Evolutionary conservation across 2,329 filamentous ascomycete genomes (phyloP), one percentile per base, ranked within the genome.

Genomic region (Onygenales sp.): DNA sequence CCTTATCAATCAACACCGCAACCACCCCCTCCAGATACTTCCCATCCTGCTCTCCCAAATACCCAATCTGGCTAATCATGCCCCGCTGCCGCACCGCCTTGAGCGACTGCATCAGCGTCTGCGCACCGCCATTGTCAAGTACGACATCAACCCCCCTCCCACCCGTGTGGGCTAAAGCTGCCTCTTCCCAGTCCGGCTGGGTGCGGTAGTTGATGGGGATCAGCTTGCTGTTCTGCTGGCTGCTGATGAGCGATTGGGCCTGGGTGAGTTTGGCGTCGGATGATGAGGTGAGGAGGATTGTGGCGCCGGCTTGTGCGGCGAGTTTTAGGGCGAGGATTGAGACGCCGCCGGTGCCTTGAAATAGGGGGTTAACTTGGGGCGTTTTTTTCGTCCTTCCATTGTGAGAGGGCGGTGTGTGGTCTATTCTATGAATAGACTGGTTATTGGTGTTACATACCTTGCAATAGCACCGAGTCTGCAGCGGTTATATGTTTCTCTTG

Each of bases 31-130:
- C 54, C 11, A 74, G 52, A 3, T 68, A 56, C 0, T 57, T 56
- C 1, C 63, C 56, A 4, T 69, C 56, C 13, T 64, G 57, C 13
- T 63, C 63, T 4, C 65, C 63, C 2, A 75, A 62, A 54, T 73
- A 75, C 4, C 74, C 72, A 33, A 76, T 70, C 51, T 72, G 69
- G 52, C 71, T 74, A 46, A 76, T 62, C 1, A 64, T 64, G 0
- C 71, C 73, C 2, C 74, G 71, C 1, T 72, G 70, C 8, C 67
- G 62, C 5, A 70, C 71, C 52, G 67, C 73, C 45, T 63, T 62
- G 49, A 75, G 60, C 36, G 69, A 72, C 58, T 67, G 62, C 2
- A 73, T 66, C 27, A 75, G 58, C 0, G 72, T 69, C 1, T 56
- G 52, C 1, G 61, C 60, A 10, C 72, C 73, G 2, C 72, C 72